Evolutionary conservation across 441 rosid species (phyloP).

Genomic region (Melastoma candidum): DNA sequence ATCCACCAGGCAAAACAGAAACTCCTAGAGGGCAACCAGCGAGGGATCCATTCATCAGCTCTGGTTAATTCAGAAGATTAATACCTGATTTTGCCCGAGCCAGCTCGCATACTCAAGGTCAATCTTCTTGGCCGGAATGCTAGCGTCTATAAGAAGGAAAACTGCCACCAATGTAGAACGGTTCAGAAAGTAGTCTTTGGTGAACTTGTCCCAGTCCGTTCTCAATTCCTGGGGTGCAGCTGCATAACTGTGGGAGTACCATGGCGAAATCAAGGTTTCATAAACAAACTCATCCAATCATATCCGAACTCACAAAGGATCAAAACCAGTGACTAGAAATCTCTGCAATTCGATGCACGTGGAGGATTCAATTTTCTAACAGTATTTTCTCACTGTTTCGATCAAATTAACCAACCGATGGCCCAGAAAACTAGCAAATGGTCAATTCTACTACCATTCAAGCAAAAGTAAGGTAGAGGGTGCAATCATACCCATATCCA

Average conservation of each 20-base stretch:
- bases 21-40: no score
- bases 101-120: constrained; percentile 96
- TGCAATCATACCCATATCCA: constrained; percentile 73
- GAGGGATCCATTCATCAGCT: no score
- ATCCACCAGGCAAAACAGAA: no score
- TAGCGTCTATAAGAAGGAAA: constrained; percentile 85
- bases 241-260: constrained; percentile 50
- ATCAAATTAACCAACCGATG: no score
- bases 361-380: no score
- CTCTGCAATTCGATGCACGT: no score
- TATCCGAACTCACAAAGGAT: no score
- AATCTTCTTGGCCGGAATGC: constrained; percentile 75
- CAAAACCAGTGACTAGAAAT: no score
- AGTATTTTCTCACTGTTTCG: no score
- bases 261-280: not conserved
- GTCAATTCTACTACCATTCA: no score
- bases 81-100: constrained; percentile 80
- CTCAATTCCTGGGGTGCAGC: constrained; percentile 78
- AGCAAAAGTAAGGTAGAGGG: not conserved
- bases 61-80: not conserved
- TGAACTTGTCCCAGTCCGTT: constrained; percentile 69
- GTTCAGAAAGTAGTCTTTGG: constrained; percentile 74
- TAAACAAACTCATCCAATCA: no score
- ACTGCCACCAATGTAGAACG: constrained; percentile 76
- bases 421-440: no score